Evolutionary conservation across 2,329 filamentous ascomycete genomes (phyloP).

Genomic region (Boeremia lycopersici): DNA sequence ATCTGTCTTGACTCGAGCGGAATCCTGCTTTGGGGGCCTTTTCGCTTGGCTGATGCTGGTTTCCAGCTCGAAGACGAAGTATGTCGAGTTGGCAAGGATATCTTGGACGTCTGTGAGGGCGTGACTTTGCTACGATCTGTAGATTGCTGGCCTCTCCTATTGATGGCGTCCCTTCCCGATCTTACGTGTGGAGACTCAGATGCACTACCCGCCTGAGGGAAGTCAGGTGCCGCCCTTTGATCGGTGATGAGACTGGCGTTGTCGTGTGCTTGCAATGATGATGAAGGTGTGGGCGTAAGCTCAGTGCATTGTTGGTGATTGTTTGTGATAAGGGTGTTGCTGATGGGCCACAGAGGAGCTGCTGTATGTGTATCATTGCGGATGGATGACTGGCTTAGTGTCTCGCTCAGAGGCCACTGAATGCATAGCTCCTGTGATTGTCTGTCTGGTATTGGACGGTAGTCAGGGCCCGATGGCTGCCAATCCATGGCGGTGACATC

Average conservation of each 20-base stretch:
- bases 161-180: not conserved
- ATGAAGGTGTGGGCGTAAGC: not conserved
- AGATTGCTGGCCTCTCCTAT: not conserved
- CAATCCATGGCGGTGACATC: conserved; percentile 36
- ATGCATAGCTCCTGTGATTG: not conserved
- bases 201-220: not conserved
- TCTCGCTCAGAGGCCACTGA: not conserved
- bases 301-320: not conserved
- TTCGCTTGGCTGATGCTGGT: conserved; percentile 43
- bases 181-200: not conserved
- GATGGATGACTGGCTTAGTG: not conserved
- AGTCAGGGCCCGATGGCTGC: conserved; percentile 13
- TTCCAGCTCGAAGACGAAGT: conserved; percentile 28
- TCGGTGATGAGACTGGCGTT: not conserved
- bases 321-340: not conserved
- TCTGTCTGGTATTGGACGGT: not conserved
- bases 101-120: not conserved
- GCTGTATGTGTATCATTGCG: not conserved
- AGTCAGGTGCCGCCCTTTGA: not conserved
- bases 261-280: not conserved
- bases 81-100: conserved; percentile 17
- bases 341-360: not conserved
- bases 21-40: conserved; percentile 40
- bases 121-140: not conserved
- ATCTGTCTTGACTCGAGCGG: conserved; percentile 41